Evolutionary conservation across 441 rosid species (phyloP), one percentile per base, ranked within the genome.

Genomic region (Populus trichocarpa): DNA sequence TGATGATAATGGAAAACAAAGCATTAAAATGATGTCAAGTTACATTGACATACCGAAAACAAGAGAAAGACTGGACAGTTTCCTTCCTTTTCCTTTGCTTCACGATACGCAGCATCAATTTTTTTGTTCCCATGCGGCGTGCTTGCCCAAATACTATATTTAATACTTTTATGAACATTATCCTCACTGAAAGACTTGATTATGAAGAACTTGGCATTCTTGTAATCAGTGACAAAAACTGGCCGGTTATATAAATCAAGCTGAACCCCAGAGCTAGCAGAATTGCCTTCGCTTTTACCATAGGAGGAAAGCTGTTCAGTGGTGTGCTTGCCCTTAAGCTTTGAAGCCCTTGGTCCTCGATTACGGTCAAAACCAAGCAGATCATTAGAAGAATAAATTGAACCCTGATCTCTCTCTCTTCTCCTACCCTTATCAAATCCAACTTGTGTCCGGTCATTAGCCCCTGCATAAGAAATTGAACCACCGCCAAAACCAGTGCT

Each of bases 181-280:
- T 92, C 97, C 83, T 92, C 97, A 81, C 95, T 92, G 79, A 90
- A 90, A 22, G 97, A 92, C 84, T 92, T 92, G 77, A 92, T 89
- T 70, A 92, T 80, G 74, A 90, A 92, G 83, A 88, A 90, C 84
- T 84, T 92, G 68, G 92, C 95, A 77, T 85, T 81, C 80, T 84
- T 80, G 72, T 90, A 87, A 67, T 88, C 89, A 28, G 88, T 88
- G 71, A 79, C 80, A 81, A 93, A 91, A 53, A 88, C 91, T 38
- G 83, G 80, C 72, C 42, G 75, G 81, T 90, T 91, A 80, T 86
- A 88, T 67, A 85, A 70, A 71, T 82, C 85, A 75, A 77, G 79
- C 73, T 83, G 82, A 67, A 82, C 61, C 59, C 78, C 86, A 67
- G 85, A 81, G 68, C 82, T 67, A 71, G 89, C 74, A 14, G 84